Evolutionary conservation across 2,329 filamentous ascomycete species (phyloP).

Genomic region (Malbranchea cinnamomea): DNA sequence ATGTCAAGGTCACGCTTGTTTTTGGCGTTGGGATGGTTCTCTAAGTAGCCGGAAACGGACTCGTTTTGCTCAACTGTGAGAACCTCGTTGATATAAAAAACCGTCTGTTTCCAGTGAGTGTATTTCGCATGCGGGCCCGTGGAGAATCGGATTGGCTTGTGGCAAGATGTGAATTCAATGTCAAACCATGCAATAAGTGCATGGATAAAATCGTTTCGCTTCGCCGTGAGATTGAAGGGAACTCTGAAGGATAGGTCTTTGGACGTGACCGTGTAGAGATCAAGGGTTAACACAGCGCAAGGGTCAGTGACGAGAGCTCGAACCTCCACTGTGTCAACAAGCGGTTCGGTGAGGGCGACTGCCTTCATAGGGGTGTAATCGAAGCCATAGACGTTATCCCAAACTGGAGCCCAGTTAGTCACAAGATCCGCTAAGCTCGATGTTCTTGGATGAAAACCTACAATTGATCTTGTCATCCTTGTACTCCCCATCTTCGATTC

Average conservation of each 20-base stretch:
- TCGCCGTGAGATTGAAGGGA: conserved; percentile 59
- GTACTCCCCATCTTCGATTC: conserved; percentile 97
- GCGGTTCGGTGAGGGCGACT: conserved; percentile 83
- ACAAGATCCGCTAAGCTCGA: background rate
- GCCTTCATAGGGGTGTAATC: conserved; percentile 89
- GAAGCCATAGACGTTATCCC: conserved; percentile 98
- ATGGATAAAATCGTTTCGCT: conserved; percentile 89
- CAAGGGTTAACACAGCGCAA: conserved; percentile 66
- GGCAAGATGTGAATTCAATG: conserved; percentile 94
- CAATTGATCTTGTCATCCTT: conserved; percentile 99
- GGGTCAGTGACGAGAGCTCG: conserved; percentile 96
- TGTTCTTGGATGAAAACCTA: conserved; percentile 35
- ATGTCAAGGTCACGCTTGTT: conserved; percentile 95
- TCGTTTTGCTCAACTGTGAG: conserved; percentile 84
- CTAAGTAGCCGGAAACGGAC: conserved; percentile 55
- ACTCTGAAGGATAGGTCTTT: conserved; percentile 72
- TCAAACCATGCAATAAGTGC: conserved; percentile 98
- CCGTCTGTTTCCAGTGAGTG: conserved; percentile 99
- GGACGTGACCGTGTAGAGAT: conserved; percentile 78
- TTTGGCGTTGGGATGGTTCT: conserved; percentile 80
- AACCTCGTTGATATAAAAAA: conserved; percentile 91
- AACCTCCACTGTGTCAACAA: conserved; percentile 94
- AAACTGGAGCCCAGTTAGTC: conserved; percentile 48
- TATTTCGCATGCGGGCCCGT: conserved; percentile 98
- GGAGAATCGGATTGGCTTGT: conserved; percentile 94